Percentiles rank a stretch among this genome's conserved stretches.
Evolutionary conservation across 2,329 filamentous ascomycete species (phyloP).

Genomic region (Beauveria brongniartii): DNA sequence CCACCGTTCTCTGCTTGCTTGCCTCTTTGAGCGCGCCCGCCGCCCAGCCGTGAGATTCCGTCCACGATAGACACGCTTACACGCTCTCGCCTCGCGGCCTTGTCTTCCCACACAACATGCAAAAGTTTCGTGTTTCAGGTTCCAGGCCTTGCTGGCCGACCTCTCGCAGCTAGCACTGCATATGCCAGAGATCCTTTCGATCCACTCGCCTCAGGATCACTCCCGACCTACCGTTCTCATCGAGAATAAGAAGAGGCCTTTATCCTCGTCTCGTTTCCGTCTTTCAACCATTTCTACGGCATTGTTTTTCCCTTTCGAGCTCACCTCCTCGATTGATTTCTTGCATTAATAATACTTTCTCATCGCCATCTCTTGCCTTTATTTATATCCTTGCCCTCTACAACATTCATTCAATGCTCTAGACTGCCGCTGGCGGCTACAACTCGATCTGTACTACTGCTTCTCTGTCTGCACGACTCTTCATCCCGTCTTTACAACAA

Average conservation of each 20-base stretch:
- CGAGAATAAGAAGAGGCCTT: slow-evolving; percentile 23
- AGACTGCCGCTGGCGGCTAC: slow-evolving; percentile 11
- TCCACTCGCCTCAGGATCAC: slow-evolving; percentile 4
- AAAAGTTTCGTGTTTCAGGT: slow-evolving; percentile 10
- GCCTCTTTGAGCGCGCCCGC: slow-evolving; percentile 2
- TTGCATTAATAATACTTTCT: not conserved
- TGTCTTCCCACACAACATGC: not conserved
- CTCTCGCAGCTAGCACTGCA: slow-evolving; percentile 1
- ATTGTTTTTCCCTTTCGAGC: slow-evolving; percentile 8
- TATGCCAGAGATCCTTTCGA: not conserved
- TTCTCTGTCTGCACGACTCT: not conserved
- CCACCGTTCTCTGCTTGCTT: not conserved
- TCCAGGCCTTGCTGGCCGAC: not conserved
- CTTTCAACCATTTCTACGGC: slow-evolving; percentile 17
- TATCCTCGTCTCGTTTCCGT: slow-evolving; percentile 18
- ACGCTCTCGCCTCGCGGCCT: not conserved
- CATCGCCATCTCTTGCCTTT: not conserved
- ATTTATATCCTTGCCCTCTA: not conserved
- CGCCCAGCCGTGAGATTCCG: not conserved
- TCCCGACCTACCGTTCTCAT: slow-evolving; percentile 5
- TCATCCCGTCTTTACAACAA: not conserved
- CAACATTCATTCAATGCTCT: not conserved
- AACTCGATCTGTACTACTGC: not conserved
- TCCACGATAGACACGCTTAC: slow-evolving; percentile 8
- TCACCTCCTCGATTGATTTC: not conserved